Evolutionary conservation across 345 rosid genomes (phyloP).

Genomic region (Eucalyptus rudis): DNA sequence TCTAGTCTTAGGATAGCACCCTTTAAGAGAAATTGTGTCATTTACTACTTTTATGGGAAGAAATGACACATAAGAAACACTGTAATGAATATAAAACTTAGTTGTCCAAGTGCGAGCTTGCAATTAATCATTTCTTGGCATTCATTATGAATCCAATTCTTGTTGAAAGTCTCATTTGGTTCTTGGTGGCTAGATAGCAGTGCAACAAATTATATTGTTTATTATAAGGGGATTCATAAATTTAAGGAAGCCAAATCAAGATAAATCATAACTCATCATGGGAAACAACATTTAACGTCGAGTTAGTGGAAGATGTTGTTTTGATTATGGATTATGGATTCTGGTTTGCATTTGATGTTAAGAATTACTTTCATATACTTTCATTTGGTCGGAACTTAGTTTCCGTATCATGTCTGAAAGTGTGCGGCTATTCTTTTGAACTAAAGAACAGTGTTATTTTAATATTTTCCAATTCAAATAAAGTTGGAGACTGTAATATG

Average conservation of each 20-base stretch:
- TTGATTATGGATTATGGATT: rapidly evolving
- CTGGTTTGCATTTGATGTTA: too few species aligned
- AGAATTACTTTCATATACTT: too few species aligned
- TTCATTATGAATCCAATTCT: too few species aligned
- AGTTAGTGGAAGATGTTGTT: too few species aligned
- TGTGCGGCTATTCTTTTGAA: too few species aligned
- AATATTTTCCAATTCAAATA: too few species aligned
- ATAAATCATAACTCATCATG: too few species aligned
- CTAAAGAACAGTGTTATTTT: rapidly evolving
- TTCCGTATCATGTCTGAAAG: rapidly evolving
- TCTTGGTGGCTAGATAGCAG: rapidly evolving
- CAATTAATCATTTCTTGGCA: rapidly evolving
- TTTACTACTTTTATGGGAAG: rapidly evolving
- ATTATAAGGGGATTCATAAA: too few species aligned
- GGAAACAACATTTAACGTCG: rapidly evolving
- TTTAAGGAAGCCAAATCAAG: rapidly evolving
- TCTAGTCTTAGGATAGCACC: rapidly evolving
- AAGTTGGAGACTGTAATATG: rapidly evolving
- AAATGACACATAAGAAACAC: rapidly evolving
- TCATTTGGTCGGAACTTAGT: too few species aligned
- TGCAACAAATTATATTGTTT: too few species aligned
- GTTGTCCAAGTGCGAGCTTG: rapidly evolving
- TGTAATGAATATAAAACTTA: too few species aligned
- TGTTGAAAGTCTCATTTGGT: rapidly evolving
- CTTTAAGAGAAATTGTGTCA: too few species aligned